Base-by-base conservation (phyloP, 1,284 basidiomycete species). In the Ceratobasidium sp. region DNA sequence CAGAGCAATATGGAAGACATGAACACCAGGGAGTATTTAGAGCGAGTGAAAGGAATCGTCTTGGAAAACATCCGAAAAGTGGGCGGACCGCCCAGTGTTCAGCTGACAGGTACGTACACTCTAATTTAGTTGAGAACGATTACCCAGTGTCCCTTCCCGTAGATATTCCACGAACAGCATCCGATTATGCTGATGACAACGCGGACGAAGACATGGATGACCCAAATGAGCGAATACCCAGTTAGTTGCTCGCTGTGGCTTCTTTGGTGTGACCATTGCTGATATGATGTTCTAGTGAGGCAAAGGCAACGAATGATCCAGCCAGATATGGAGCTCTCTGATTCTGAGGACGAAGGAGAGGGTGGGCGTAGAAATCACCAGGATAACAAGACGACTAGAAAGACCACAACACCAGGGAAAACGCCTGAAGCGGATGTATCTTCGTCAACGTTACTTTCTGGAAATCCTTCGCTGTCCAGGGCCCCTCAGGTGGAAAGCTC, bases 1-100 rank as follows among this genome's bases (percentile, higher is more conserved):
- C 87, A 96, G 4, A 97, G 95, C 41, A 99, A 99, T 82, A 95
- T 96, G 81, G 96, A 98, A 79, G 97, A 99, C 80, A 86, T 97
- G 84, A 99, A 99, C 81, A 95, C 95, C 1, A 89, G 89, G 9
- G 93, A 94, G 78, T 99, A 99, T 81, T 87, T 99, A 63, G 94
- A 98, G 72, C 95, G 97, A 76, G 91, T 99, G 77, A 96, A 95
- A 82, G 89, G 90, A 73, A 95, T 97, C 65, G 94, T 98, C 4
- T 90, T 99, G 83, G 96, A 99, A 79, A 93, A 97, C 79, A 82
- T 99, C 77, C 87, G 95, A 76, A 90, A 94, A 77, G 89, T 91
- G 72, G 92, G 92, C 7, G 93, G 93, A 0, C 95, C 96, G 15
- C 97, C 96, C 0, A 93, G 95, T 81, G 93, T 97, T 6, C 96